A percentile compares a stretch with the other conserved stretches of the same genome.
Conservation (phyloP, 176 grass and related monocot species). For the Cenchrus purpureus region DNA sequence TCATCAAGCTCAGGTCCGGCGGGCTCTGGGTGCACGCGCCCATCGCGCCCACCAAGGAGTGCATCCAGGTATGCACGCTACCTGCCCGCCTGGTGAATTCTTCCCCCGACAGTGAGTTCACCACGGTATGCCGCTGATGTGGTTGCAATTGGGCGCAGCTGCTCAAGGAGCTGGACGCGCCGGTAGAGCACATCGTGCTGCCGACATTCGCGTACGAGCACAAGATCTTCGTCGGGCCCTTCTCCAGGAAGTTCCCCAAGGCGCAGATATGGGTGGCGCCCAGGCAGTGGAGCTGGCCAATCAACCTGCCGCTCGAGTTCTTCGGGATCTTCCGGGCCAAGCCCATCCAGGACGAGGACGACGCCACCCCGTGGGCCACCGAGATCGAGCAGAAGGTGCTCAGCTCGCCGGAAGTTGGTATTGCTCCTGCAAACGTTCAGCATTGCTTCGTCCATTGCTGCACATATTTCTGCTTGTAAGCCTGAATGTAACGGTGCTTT, state of each 20-base stretch:
- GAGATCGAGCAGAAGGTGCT: slow-evolving; percentile 97
- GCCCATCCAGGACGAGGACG: slow-evolving; percentile 76
- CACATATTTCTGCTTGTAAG: not conserved
- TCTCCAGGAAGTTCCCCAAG: slow-evolving; percentile 89
- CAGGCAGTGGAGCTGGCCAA: slow-evolving; percentile 95
- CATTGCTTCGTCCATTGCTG: not conserved
- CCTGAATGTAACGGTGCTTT: slow-evolving; percentile 22
- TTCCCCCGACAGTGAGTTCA: not conserved
- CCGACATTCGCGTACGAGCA: slow-evolving; percentile 99
- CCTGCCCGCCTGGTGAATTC: not conserved
- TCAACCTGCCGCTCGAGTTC: slow-evolving; percentile 96
- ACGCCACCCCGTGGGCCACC: slow-evolving; percentile 69
- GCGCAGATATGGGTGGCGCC: slow-evolving; percentile 94
- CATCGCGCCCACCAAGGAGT: slow-evolving; percentile 97
- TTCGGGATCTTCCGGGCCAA: slow-evolving; percentile 90
- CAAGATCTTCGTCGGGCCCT: slow-evolving; percentile 95
- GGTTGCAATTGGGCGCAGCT: slow-evolving; percentile 45
- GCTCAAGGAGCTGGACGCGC: slow-evolving; percentile 89
- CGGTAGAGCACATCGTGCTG: slow-evolving; percentile 92
- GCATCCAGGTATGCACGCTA: slow-evolving; percentile 58
- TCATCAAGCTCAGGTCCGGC: slow-evolving; percentile 89
- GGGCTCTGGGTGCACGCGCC: slow-evolving; percentile 96
- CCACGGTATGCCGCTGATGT: not conserved
- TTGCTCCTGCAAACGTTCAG: not conserved
- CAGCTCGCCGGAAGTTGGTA: slow-evolving; percentile 99